Conservation (phyloP, 2,329 filamentous ascomycete species). For the Bipolaris bicolor region DNA sequence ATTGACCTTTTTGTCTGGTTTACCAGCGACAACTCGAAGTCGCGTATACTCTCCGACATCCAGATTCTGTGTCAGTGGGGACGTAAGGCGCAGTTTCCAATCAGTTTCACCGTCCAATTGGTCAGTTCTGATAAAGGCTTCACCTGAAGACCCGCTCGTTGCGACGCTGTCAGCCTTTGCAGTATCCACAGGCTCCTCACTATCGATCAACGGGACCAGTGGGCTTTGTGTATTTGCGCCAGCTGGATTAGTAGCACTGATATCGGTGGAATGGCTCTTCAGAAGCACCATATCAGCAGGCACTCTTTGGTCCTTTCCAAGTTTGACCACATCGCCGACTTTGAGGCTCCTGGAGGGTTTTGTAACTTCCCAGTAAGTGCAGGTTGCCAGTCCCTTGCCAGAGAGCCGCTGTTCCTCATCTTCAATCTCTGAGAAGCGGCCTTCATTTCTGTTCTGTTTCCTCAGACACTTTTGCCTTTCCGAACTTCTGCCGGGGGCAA, state of each 20-base stretch:
- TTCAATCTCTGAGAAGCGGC: slow-evolving; percentile 67
- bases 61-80: slow-evolving; percentile 82
- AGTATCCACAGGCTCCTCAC: slow-evolving; percentile 20
- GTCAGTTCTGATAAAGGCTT: slow-evolving; percentile 96
- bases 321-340: slow-evolving; percentile 93
- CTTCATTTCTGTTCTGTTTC: slow-evolving; percentile 46
- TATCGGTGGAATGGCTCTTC: slow-evolving; percentile 69
- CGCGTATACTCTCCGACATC: slow-evolving; percentile 71
- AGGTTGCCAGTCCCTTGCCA: slow-evolving; percentile 45
- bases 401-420: slow-evolving; percentile 66
- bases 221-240: slow-evolving; percentile 6
- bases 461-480: slow-evolving; percentile 41
- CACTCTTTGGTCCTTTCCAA: slow-evolving; percentile 89
- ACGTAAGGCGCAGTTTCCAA: slow-evolving; percentile 93
- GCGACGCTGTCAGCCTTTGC: slow-evolving; percentile 24
- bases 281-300: slow-evolving; percentile 94
- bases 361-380: slow-evolving; percentile 69
- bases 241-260: slow-evolving; percentile 12
- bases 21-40: slow-evolving; percentile 77
- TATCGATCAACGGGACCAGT: slow-evolving; percentile 30
- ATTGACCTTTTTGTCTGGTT: slow-evolving; percentile 92
- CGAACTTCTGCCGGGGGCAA: slow-evolving; percentile 40
- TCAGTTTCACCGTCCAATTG: slow-evolving; percentile 98
- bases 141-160: slow-evolving; percentile 63
- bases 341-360: slow-evolving; percentile 88